Evolutionary conservation across 176 grass and related monocot genomes (phyloP).

Genomic region (Hordeum vulgare): DNA sequence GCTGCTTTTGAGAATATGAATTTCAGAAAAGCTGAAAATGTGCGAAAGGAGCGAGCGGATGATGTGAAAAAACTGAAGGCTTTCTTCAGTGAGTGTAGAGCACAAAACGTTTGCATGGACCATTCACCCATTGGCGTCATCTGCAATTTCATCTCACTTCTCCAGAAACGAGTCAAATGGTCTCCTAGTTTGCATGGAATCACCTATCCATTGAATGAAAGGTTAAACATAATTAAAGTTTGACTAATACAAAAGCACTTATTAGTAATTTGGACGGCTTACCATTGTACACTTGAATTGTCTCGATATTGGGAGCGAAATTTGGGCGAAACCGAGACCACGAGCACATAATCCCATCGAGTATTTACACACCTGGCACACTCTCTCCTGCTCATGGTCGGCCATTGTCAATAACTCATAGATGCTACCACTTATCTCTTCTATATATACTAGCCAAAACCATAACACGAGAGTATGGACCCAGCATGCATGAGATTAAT

Average conservation of each 20-base stretch:
- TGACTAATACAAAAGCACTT: not conserved
- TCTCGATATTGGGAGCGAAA: not conserved
- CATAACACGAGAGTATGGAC: too few relatives aligned
- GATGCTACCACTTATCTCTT: not conserved
- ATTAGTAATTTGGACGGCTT: not conserved
- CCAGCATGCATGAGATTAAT: too few relatives aligned
- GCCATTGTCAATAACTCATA: not conserved
- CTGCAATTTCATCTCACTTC: not conserved
- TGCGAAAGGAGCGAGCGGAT: not conserved
- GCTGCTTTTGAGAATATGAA: not conserved
- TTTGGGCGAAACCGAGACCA: not conserved
- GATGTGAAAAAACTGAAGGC: not conserved
- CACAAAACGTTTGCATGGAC: not conserved
- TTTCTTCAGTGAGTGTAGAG: not conserved
- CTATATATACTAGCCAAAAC: not conserved
- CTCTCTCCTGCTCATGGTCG: not conserved
- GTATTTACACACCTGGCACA: not conserved
- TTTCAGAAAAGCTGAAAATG: not conserved
- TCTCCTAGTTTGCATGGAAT: not conserved
- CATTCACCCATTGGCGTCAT: not conserved
- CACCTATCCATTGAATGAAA: not conserved
- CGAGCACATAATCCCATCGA: not conserved
- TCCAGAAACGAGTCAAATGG: not conserved
- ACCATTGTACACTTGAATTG: not conserved
- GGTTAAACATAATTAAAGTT: not conserved